These are phyloP conservation scores for Cystoderma amianthinum DNA, from an alignment of 768 basidiomycete species.

Conservation along the genomic window DNA sequence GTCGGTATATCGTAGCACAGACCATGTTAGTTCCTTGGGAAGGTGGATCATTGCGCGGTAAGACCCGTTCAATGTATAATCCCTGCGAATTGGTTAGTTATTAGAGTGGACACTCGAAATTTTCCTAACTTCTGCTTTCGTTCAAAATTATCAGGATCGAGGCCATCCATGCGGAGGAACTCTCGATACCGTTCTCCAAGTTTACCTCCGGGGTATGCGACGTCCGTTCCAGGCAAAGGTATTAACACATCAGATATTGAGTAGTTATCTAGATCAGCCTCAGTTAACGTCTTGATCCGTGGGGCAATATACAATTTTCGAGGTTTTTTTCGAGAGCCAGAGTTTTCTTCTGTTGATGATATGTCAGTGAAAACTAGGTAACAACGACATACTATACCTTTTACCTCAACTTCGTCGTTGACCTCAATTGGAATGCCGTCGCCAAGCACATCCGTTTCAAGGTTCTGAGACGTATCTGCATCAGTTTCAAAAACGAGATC, in stretches of 20 bases:
- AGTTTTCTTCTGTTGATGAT: slow-evolving; percentile 13
- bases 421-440: slow-evolving; percentile 27
- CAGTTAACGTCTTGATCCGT: slow-evolving; percentile 70
- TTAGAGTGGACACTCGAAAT: slow-evolving; percentile 1
- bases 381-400: slow-evolving; percentile 9
- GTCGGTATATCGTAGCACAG: slow-evolving; percentile 82
- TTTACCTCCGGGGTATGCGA: slow-evolving; percentile 82
- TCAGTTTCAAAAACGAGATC: slow-evolving; percentile 80
- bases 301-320: slow-evolving; percentile 59
- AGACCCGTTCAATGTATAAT: slow-evolving; percentile 88
- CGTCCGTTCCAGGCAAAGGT: slow-evolving; percentile 94
- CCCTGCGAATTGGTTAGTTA: slow-evolving; percentile 37
- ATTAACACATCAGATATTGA: slow-evolving; percentile 93
- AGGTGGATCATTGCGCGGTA: slow-evolving; percentile 89
- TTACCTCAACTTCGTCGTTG: slow-evolving; percentile 19
- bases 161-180: slow-evolving; percentile 77
- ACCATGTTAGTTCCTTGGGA: slow-evolving; percentile 79
- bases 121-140: slow-evolving; percentile 77
- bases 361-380: slow-evolving; percentile 1
- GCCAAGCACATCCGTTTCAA: slow-evolving; percentile 21
- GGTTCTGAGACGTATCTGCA: slow-evolving; percentile 21
- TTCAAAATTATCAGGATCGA: slow-evolving; percentile 86
- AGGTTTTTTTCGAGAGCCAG: slow-evolving; percentile 23
- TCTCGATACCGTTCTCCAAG: slow-evolving; percentile 84
- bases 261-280: slow-evolving; percentile 73